Percentiles rank a stretch among this genome's conserved stretches.
phyloP scores from a whole-genome alignment of 106 monocot species.

The Triglochin maritima region DNA sequence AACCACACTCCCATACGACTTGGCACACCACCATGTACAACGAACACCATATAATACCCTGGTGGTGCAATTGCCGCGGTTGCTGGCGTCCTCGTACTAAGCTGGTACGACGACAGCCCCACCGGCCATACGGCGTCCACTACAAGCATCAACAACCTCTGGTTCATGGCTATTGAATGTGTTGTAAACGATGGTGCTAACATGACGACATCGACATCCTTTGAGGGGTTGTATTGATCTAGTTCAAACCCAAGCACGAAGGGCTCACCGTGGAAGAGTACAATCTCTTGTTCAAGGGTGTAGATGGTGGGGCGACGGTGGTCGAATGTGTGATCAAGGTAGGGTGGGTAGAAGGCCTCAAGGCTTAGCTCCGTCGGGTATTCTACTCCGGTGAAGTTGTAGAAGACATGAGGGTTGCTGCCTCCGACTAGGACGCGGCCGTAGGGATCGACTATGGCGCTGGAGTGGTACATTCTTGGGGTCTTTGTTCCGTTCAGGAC shows the following conservation, averaged over 20 bases:
- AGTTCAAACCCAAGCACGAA: slow-evolving; percentile 21
- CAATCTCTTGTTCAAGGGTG: not conserved
- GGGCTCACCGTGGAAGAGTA: slow-evolving; percentile 19
- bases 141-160: slow-evolving; percentile 39
- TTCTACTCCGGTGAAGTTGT: slow-evolving; percentile 36
- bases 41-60: slow-evolving; percentile 59
- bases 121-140: slow-evolving; percentile 12
- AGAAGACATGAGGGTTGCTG: slow-evolving; percentile 56
- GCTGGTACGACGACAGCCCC: slow-evolving; percentile 18
- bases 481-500: slow-evolving; percentile 12
- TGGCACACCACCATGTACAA: slow-evolving; percentile 56
- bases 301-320: slow-evolving; percentile 12
- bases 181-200: slow-evolving; percentile 53
- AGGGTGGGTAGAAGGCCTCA: slow-evolving; percentile 58
- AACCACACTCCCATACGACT: slow-evolving; percentile 41
- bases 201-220: slow-evolving; percentile 16
- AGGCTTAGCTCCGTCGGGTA: slow-evolving; percentile 64
- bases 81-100: slow-evolving; percentile 24
- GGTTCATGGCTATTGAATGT: slow-evolving; percentile 66
- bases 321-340: slow-evolving; percentile 18
- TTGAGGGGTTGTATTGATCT: not conserved
- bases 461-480: slow-evolving; percentile 58
- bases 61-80: slow-evolving; percentile 51
- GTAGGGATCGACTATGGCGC: slow-evolving; percentile 14
- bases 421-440: slow-evolving; percentile 55